Evolutionary conservation across 495 filamentous ascomycete genomes (phyloP), one percentile per base, ranked within the genome.

Genomic region (Xylaria bambusicola): DNA sequence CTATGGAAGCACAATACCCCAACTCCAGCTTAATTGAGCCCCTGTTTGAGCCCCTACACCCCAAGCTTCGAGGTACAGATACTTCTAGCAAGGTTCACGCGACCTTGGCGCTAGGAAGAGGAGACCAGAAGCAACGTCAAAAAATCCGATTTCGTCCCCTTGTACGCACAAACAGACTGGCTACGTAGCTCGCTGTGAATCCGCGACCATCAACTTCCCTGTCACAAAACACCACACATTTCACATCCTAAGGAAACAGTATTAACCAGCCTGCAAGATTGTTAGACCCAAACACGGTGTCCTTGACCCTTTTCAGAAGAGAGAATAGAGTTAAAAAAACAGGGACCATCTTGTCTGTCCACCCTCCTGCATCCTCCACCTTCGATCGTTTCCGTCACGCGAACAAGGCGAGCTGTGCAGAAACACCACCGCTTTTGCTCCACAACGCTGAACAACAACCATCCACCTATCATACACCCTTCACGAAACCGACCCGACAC

Each of bases 121-220:
- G 20, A 36, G 35, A 46, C 44, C 42, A 17, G 7, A 24, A 50
- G 36, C 38, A 41, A 31, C 24, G 24, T 44, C 38, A 29, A 54
- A 49, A 58, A 49, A 50, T 58, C 56, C 56, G 44, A 58, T 58
- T 51, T 58, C 35, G 56, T 50, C 54, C 38, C 26, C 41, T n/a
- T n/a, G n/a, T n/a, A n/a, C n/a, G 20, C 44, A 58, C 42, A 49
- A 49, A 47, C 42, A 8, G 42, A 46, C 15, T 21, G n/a, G 18
- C 3, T 26, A n/a, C n/a, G n/a, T n/a, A n/a, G n/a, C n/a, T n/a
- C n/a, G n/a, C n/a, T n/a, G n/a, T n/a, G n/a, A n/a, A 46, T 20
- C 17, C 18, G 3, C 17, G 3, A 26, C 45, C 6, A 27, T 29
- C 49, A 36, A 5, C 44, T 27, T 47, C 44, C 44, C 44, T 47